A percentile compares a stretch with the other conserved stretches of the same genome.
phyloP scores from a whole-genome alignment of 345 rosid species.

The Citrus unshiu region DNA sequence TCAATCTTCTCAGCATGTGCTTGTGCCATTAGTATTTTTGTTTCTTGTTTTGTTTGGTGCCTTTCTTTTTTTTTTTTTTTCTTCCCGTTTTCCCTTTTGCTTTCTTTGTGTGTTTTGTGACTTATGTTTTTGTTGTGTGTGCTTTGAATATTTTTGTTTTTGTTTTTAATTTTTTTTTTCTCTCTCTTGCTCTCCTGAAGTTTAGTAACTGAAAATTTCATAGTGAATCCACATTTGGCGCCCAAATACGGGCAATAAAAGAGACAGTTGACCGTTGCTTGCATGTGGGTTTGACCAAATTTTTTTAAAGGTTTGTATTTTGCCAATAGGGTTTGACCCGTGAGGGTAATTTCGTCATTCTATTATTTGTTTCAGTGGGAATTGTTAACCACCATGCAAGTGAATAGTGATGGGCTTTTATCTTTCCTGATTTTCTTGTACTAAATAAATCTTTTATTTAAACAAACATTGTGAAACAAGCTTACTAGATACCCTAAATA shows the following conservation, averaged over 20 bases:
- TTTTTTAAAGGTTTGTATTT: constrained; percentile 18
- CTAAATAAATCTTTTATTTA: neutral
- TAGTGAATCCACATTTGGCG: constrained; percentile 57
- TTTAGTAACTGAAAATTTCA: constrained; percentile 39
- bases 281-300: constrained; percentile 34
- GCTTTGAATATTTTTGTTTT: neutral
- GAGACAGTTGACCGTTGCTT: constrained; percentile 30
- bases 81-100: neutral
- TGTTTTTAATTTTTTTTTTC: constrained; percentile 17
- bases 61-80: neutral
- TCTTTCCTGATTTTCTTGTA: neutral
- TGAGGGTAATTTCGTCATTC: neutral
- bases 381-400: neutral
- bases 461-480: neutral
- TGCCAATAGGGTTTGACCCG: neutral
- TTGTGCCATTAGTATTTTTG: constrained; percentile 45
- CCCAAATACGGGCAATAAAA: constrained; percentile 26
- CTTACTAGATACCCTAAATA: no score
- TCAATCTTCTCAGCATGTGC: constrained; percentile 36
- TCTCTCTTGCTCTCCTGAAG: constrained; percentile 30
- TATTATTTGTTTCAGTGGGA: neutral
- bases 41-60: neutral
- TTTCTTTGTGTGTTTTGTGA: neutral
- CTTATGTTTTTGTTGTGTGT: neutral
- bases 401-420: neutral